Evolutionary conservation across 2,329 filamentous ascomycete genomes (phyloP), one percentile per base, ranked within the genome.

Genomic region (Penicillium occitanis): DNA sequence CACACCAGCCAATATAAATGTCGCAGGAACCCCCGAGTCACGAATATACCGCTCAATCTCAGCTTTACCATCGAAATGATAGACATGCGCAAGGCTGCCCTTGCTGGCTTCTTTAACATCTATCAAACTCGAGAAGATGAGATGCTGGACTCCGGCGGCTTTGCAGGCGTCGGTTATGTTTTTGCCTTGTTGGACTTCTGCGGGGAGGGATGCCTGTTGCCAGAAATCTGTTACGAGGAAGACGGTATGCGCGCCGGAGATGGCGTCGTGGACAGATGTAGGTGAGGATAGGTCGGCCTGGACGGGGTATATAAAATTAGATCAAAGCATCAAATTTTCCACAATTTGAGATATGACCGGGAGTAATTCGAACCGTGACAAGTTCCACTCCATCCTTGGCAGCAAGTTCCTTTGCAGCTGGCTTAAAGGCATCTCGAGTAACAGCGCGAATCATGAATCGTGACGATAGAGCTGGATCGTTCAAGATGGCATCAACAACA

Each of bases 1-100:
- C 63, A 78, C 78, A 0, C 79, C 86, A 0, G 85, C 81, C n/a
- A 82, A 73, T 70, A 85, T 81, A 72, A 87, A 87, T 0, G 85
- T 82, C 14, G 78, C 79, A 0, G 81, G 80, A 2, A 88, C 73
- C 0, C 79, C 80, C 3, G 83, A 75, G 0, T 70, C 63, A n/a
- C 83, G 81, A 59, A 86, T 82, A 71, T 88, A 86, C n/a, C 78
- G 70, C 69, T 87, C 85, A 0, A 86, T 80, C 14, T 81, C 75
- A n/a, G 85, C 85, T 72, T 88, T 88, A 72, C 74, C 77, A 74
- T 88, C 86, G 67, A 88, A 88, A 70, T 86, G 83, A 69, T 79
- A 68, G 4, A 79, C 75, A 35, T 66, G 72, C 14, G 65, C 72
- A 10, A 78, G 70, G 14, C 71, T 72, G 4, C 78, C 78, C 19